These are phyloP conservation scores for Ceriops decandra DNA, from an alignment of 345 rosid species.

Conservation along the genomic window DNA sequence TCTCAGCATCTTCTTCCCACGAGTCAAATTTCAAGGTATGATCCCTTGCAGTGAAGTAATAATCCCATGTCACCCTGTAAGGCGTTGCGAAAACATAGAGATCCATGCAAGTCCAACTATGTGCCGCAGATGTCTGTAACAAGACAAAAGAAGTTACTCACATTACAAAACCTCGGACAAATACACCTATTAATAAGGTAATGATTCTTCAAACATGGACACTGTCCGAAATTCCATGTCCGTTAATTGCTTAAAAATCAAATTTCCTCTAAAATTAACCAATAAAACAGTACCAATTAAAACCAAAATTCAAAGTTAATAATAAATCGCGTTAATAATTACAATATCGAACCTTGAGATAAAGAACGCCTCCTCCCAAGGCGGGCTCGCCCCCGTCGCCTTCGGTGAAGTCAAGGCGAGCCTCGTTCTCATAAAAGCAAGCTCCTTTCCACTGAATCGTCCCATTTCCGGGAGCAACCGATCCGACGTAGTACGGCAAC, in stretches of 20 bases:
- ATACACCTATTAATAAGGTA: too few species aligned
- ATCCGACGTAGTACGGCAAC: slow-evolving; percentile 78
- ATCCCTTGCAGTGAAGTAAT: slow-evolving; percentile 75
- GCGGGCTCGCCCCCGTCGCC: slow-evolving; percentile 54
- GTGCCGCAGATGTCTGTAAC: slow-evolving; percentile 73
- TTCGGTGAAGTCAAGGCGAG: slow-evolving; percentile 56
- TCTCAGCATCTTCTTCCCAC: slow-evolving; percentile 89
- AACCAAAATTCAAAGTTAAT: too few species aligned
- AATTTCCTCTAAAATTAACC: too few species aligned
- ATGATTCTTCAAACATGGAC: too few species aligned
- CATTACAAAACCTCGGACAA: background rate
- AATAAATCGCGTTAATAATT: background rate
- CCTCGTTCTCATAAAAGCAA: slow-evolving; percentile 83
- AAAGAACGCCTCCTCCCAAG: slow-evolving; percentile 81
- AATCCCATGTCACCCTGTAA: slow-evolving; percentile 92
- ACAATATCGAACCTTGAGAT: slow-evolving; percentile 57
- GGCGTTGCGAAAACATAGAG: slow-evolving; percentile 97
- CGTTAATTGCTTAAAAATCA: too few species aligned
- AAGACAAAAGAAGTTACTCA: background rate
- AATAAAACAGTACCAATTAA: background rate
- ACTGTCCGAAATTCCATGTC: too few species aligned
- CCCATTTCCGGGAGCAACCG: slow-evolving; percentile 56
- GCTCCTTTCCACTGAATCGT: slow-evolving; percentile 84
- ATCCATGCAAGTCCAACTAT: slow-evolving; percentile 98
- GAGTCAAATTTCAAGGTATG: slow-evolving; percentile 77